Percentiles rank a stretch among this genome's conserved stretches.
Evolutionary conservation across 257 asterid genomes (phyloP).

Genomic region (Marsdenia floribunda): DNA sequence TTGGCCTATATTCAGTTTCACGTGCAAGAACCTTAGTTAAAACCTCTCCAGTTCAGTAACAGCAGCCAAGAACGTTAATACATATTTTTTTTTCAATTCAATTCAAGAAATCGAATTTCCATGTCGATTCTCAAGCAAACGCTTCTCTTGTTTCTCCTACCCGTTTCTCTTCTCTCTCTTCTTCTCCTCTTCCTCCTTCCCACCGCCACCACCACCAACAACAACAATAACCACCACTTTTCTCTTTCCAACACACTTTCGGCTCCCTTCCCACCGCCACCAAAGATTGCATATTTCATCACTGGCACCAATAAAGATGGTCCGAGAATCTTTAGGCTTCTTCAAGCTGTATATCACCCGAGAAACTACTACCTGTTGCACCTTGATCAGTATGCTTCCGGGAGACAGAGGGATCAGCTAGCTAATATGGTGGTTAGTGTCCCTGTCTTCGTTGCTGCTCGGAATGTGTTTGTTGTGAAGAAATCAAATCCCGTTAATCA

Average conservation of each 20-base stretch:
- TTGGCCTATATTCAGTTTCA: too few relatives aligned
- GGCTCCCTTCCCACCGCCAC: slow-evolving; percentile 24
- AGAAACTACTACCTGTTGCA: slow-evolving; percentile 39
- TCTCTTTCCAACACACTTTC: slow-evolving; percentile 8
- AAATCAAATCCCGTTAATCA: slow-evolving; percentile 27
- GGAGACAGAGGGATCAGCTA: slow-evolving; percentile 21
- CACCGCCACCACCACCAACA: slow-evolving; percentile 14
- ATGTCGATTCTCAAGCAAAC: slow-evolving; percentile 28
- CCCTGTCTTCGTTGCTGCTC: slow-evolving; percentile 27
- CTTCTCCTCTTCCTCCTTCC: slow-evolving; percentile 24
- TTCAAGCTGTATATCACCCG: slow-evolving; percentile 36
- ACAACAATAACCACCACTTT: slow-evolving; percentile 9
- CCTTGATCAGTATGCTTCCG: slow-evolving; percentile 31
- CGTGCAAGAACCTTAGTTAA: too few relatives aligned
- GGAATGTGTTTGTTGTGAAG: slow-evolving; percentile 32
- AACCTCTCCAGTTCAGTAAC: neutral
- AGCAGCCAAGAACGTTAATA: too few relatives aligned
- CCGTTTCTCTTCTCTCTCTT: slow-evolving; percentile 23
- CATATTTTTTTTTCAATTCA: too few relatives aligned
- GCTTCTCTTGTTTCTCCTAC: slow-evolving; percentile 27
- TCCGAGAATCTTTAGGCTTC: slow-evolving; percentile 32
- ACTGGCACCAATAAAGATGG: slow-evolving; percentile 31
- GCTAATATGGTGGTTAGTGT: slow-evolving; percentile 31
- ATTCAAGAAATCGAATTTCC: neutral
- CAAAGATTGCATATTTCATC: slow-evolving; percentile 35